These are phyloP conservation scores for Fusarium albidum DNA, from an alignment of 2,329 filamentous ascomycete genomes.

Conservation along the genomic window DNA sequence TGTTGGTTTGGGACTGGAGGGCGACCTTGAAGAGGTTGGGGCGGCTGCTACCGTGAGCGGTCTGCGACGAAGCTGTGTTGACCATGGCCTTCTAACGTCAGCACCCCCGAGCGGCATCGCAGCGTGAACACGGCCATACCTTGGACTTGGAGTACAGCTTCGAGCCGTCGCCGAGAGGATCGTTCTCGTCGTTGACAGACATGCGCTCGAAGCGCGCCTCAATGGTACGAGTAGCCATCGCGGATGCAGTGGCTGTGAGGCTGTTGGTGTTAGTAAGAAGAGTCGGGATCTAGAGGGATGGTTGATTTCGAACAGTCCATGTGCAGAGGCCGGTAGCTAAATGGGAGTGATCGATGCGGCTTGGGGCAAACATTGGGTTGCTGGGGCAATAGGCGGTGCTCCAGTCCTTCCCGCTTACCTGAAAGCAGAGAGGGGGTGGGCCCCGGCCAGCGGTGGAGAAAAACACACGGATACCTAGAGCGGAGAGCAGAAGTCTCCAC, in stretches of 20 bases:
- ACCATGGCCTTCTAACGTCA: conserved; percentile 50
- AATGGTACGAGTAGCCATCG: conserved; percentile 78
- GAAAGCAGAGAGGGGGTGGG: too few relatives aligned
- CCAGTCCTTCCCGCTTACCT: too few relatives aligned
- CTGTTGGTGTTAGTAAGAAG: conserved; percentile 37
- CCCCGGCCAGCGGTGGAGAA: too few relatives aligned
- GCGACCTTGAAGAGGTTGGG: conserved; percentile 88
- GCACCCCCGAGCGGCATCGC: conserved; percentile 13
- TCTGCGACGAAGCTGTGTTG: conserved; percentile 48
- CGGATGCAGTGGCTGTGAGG: conserved; percentile 4
- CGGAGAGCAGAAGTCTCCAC: too few relatives aligned
- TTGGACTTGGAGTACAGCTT: conserved; percentile 76
- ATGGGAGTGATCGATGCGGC: background rate
- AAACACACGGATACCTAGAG: too few relatives aligned
- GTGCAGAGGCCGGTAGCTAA: conserved; percentile 7
- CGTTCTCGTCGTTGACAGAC: conserved; percentile 89
- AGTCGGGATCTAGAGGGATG: conserved; percentile 17
- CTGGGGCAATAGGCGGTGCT: too few relatives aligned
- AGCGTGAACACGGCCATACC: conserved; percentile 56
- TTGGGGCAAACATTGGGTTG: too few relatives aligned
- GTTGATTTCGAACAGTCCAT: conserved; percentile 21
- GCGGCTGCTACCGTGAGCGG: conserved; percentile 66
- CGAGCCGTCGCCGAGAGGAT: conserved; percentile 61
- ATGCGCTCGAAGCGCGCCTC: conserved; percentile 91
- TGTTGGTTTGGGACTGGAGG: conserved; percentile 79